These are phyloP conservation scores for Botryotinia narcissicola DNA, from an alignment of 2,329 filamentous ascomycete species.

Conservation along the genomic window DNA sequence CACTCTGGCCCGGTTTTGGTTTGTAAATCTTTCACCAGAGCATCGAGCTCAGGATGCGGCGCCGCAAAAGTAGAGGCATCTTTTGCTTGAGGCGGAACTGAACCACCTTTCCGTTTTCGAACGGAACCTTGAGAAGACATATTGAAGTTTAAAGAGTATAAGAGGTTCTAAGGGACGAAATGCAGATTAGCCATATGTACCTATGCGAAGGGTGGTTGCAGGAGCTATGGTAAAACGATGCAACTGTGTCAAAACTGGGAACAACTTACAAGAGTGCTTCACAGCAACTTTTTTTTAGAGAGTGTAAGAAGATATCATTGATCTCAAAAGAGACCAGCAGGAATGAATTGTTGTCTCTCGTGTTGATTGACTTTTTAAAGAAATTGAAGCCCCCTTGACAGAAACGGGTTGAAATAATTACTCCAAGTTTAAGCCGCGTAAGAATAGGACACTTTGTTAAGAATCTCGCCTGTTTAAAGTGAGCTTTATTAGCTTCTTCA, in stretches of 20 bases:
- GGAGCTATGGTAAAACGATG: not conserved
- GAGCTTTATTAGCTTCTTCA: constrained; percentile 3
- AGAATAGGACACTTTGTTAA: constrained; percentile 22
- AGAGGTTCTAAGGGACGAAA: constrained; percentile 18
- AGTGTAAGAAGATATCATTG: constrained; percentile 19
- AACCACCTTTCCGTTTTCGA: constrained; percentile 45
- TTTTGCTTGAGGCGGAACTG: constrained; percentile 50
- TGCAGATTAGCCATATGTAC: constrained; percentile 29
- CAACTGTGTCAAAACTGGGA: not conserved
- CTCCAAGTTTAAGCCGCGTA: constrained; percentile 10
- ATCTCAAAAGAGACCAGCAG: constrained; percentile 8
- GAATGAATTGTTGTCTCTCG: not conserved
- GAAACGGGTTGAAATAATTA: not conserved
- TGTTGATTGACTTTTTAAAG: not conserved
- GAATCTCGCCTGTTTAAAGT: constrained; percentile 16
- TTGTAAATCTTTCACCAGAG: constrained; percentile 46
- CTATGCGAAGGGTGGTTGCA: constrained; percentile 1
- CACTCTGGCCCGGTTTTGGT: constrained; percentile 58
- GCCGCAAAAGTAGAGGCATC: constrained; percentile 38
- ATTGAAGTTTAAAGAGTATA: constrained; percentile 23
- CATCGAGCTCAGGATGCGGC: constrained; percentile 48
- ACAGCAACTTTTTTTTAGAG: constrained; percentile 16
- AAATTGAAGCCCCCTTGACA: constrained; percentile 14
- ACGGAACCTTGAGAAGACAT: constrained; percentile 38
- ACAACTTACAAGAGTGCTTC: constrained; percentile 19